Conservation (phyloP, 2,329 filamentous ascomycete genomes). For the Pseudocercospora vitis region DNA sequence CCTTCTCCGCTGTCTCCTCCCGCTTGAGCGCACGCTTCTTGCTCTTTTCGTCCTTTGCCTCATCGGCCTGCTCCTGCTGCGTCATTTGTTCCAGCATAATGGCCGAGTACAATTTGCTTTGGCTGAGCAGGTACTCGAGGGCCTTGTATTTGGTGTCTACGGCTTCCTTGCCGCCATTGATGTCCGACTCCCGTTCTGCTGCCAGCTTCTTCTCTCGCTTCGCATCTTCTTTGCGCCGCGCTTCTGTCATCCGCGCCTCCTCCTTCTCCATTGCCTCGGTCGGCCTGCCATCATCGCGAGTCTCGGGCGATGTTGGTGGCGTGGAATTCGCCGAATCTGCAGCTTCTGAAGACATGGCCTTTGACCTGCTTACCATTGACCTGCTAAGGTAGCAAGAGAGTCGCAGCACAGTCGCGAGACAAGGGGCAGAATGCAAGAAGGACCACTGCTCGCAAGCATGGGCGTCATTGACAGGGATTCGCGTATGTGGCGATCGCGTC, state of each 20-base stretch:
- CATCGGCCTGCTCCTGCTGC: conserved; percentile 51
- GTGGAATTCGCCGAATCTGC: conserved; percentile 30
- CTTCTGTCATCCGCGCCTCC: conserved; percentile 47
- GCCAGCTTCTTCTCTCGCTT: conserved; percentile 47
- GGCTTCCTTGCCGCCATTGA: conserved; percentile 47
- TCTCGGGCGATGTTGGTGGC: conserved; percentile 39
- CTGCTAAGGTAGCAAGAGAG: too few relatives aligned
- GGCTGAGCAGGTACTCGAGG: conserved; percentile 53
- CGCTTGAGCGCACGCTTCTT: conserved; percentile 47
- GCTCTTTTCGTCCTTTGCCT: conserved; percentile 47
- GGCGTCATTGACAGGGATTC: too few relatives aligned
- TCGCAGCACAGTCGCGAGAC: neutral
- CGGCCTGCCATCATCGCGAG: conserved; percentile 31
- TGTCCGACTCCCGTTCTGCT: conserved; percentile 48
- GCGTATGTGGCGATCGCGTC: too few relatives aligned
- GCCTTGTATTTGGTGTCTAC: conserved; percentile 55
- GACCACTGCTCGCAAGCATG: too few relatives aligned
- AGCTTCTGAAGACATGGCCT: conserved; percentile 26
- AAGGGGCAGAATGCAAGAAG: neutral
- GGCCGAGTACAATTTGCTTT: conserved; percentile 54
- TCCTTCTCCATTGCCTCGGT: conserved; percentile 47
- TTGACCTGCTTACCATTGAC: too few relatives aligned
- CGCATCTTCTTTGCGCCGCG: conserved; percentile 46
- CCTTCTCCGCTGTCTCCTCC: conserved; percentile 50
- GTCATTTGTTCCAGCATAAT: conserved; percentile 57